Base-by-base conservation (phyloP, 1,284 basidiomycete genomes). In the Ceraceosorus guamensis region DNA sequence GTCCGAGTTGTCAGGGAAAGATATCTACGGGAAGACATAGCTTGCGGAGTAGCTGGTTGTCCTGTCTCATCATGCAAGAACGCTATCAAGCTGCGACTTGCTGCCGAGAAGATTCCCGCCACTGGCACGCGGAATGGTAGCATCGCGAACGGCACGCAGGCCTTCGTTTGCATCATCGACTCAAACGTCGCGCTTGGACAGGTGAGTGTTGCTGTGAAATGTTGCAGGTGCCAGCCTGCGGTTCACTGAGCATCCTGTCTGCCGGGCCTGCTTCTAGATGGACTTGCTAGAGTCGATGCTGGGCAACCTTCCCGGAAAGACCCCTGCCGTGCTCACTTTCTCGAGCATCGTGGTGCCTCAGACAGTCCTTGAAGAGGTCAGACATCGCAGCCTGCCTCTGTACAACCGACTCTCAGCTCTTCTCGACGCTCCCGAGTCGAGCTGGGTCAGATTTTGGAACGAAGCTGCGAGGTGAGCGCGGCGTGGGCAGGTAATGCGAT, bases 121-220 rank as follows among this genome's bases (percentile, higher is more conserved):
- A 46, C 44, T 13, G 24, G 18, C 4, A 2, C 6, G 4, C 24
- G 30, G 14, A 32, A 32, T 8, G n/a, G 34, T 4, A n/a, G 24
- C 32, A 43, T 30, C 18, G 14, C n/a, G 14, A 46, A 46, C 13
- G n/a, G n/a, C n/a, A n/a, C n/a, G n/a, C n/a, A n/a, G n/a, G 65
- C 65, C 10, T 89, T 96, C 73, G 92, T 87, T 76, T 76, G 97
- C 33, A 79, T 99, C 4, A 87, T 93, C 13, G 95, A 99, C 77
- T 97, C 95, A 30, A 99, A 99, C 77, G 84, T 96, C 6, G 89
- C 97, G 66, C 81, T 99, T 10, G 85, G 90, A 44, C 91, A 96
- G 30, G 14, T 8, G 33, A 55, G 53, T 30, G 14, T 14, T 24
- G 13, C 24, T 56, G 37, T 41, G 37, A 11, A 56, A 52, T 52